Percentiles rank a stretch among this genome's conserved stretches.
phyloP scores from a whole-genome alignment of 805 yeast genomes.

The Saccharomyces paradoxus region DNA sequence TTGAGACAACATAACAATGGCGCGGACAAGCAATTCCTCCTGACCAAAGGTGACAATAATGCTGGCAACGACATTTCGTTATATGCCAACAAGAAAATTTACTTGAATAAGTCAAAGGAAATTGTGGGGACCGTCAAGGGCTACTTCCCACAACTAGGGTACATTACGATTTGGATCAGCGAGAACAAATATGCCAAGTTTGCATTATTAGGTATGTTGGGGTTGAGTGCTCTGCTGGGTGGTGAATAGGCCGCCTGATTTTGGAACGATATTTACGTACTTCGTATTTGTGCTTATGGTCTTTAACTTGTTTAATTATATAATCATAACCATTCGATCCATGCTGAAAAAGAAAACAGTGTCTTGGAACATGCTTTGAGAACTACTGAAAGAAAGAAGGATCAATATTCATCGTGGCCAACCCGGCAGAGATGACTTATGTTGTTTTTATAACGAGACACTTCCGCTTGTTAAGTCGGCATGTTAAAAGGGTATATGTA shows the following conservation, averaged over 20 bases:
- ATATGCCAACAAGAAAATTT: conserved; percentile 67
- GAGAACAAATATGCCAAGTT: conserved; percentile 81
- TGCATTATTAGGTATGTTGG: conserved; percentile 67
- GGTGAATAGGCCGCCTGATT: conserved; percentile 35
- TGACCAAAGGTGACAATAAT: conserved; percentile 96
- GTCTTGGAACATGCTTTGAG: neutral
- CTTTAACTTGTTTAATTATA: neutral
- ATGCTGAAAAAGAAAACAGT: neutral
- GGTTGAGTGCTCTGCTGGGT: conserved; percentile 56
- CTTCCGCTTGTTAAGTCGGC: neutral
- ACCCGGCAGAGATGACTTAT: neutral
- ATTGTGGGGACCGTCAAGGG: conserved; percentile 89
- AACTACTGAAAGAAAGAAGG: no score
- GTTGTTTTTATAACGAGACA: neutral
- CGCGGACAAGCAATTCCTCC: conserved; percentile 50
- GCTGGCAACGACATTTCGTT: conserved; percentile 83
- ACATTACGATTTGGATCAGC: conserved; percentile 81
- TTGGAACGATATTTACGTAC: neutral
- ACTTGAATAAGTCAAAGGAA: conserved; percentile 69
- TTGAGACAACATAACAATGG: conserved; percentile 64
- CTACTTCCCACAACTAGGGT: conserved; percentile 83
- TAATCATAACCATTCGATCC: neutral
- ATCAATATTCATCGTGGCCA: neutral
- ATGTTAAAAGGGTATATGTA: no score
- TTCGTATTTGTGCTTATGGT: neutral